Percentiles rank a stretch among this genome's conserved stretches.
Evolutionary conservation across 2,329 filamentous ascomycete species (phyloP).

Genomic region (Rutstroemia sydowiana): DNA sequence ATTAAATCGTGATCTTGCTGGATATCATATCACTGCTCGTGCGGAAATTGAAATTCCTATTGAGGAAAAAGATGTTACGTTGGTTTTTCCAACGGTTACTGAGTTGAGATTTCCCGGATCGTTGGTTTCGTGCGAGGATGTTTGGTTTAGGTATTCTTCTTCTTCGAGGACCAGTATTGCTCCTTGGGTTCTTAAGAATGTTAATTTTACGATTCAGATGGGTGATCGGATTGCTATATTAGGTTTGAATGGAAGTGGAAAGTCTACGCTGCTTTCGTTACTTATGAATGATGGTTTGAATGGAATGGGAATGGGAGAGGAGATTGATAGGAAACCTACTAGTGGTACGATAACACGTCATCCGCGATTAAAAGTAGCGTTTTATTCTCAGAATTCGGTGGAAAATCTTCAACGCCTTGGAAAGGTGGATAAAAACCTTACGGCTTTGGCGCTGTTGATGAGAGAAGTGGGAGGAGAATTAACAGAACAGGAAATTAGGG

Average conservation of each 20-base stretch:
- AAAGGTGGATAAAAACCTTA: constrained; percentile 41
- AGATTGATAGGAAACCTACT: no score
- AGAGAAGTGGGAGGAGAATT: constrained; percentile 44
- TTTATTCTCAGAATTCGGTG: constrained; percentile 75
- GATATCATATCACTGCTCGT: constrained; percentile 51
- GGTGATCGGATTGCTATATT: constrained; percentile 69
- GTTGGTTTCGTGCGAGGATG: constrained; percentile 63
- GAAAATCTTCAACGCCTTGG: constrained; percentile 57
- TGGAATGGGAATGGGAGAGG: no score
- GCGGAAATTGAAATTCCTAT: constrained; percentile 65
- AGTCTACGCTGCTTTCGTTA: constrained; percentile 69
- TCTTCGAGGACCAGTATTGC: constrained; percentile 21
- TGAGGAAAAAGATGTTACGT: constrained; percentile 50
- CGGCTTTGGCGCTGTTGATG: constrained; percentile 57
- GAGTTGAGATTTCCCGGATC: constrained; percentile 70
- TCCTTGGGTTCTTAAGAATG: constrained; percentile 48
- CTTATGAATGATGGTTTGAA: constrained; percentile 55
- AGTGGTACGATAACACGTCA: constrained; percentile 58
- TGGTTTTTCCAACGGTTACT: constrained; percentile 53
- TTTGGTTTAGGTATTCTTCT: constrained; percentile 55
- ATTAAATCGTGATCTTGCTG: constrained; percentile 64
- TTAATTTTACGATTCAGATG: constrained; percentile 62
- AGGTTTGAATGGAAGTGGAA: constrained; percentile 75
- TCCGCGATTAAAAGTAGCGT: constrained; percentile 61
- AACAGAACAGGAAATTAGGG: constrained; percentile 60